phyloP scores from a whole-genome alignment of 257 asterid genomes.

The Nicotiana tomentosiformis region DNA sequence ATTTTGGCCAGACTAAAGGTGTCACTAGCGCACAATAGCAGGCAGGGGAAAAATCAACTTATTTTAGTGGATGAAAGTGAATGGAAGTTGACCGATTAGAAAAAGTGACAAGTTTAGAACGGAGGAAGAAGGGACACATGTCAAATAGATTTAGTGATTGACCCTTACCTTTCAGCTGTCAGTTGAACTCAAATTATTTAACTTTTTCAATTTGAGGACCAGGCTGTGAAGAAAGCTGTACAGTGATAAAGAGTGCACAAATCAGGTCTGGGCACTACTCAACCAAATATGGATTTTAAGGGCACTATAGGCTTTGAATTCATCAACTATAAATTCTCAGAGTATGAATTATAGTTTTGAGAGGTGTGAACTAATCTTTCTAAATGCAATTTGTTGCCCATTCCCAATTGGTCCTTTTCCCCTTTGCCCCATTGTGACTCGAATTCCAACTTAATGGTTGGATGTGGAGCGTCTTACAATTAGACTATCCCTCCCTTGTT shows the following conservation, averaged over 20 bases:
- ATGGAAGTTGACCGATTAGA: not conserved
- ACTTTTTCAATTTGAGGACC: too few relatives aligned
- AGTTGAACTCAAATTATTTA: too few relatives aligned
- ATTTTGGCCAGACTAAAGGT: not conserved
- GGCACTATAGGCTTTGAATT: not conserved
- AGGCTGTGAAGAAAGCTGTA: too few relatives aligned
- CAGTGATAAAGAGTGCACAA: too few relatives aligned
- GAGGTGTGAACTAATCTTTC: not conserved
- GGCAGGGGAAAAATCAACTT: constrained; percentile 2
- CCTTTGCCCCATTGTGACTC: not conserved
- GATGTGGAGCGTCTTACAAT: not conserved
- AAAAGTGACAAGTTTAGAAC: not conserved
- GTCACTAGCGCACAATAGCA: not conserved
- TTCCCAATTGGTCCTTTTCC: not conserved
- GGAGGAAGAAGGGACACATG: not conserved
- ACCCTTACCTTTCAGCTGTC: not conserved
- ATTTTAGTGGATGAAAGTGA: not conserved
- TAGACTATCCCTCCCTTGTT: not conserved
- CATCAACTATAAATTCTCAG: not conserved
- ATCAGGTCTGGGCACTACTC: too few relatives aligned
- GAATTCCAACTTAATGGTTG: not conserved
- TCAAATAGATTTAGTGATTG: not conserved
- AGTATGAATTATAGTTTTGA: not conserved
- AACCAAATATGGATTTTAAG: too few relatives aligned
- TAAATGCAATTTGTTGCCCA: not conserved